These are phyloP conservation scores for Cynanchum wilfordii DNA, from an alignment of 257 asterid genomes.

Conservation along the genomic window DNA sequence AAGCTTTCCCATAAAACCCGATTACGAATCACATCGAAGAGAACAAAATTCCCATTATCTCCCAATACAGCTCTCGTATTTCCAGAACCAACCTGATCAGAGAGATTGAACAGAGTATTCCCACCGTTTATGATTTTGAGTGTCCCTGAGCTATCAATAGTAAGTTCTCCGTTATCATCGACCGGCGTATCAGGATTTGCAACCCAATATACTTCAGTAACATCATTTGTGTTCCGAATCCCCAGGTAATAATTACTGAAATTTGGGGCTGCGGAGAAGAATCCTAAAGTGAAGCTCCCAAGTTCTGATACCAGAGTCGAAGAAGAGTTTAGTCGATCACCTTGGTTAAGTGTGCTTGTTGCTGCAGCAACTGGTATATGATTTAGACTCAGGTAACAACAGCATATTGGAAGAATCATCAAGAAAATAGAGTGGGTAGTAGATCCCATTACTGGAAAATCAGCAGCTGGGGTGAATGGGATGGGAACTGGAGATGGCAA, in stretches of 20 bases:
- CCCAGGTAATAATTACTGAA: slow-evolving; percentile 31
- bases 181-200: slow-evolving; percentile 31
- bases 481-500: too few relatives aligned
- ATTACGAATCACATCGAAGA: slow-evolving; percentile 11
- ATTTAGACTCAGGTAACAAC: slow-evolving; percentile 3
- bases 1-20: slow-evolving; percentile 43
- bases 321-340: slow-evolving; percentile 25
- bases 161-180: slow-evolving; percentile 16
- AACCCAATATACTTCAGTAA: slow-evolving; percentile 28
- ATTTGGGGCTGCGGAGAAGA: slow-evolving; percentile 16
- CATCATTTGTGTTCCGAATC: slow-evolving; percentile 19
- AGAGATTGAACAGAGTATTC: slow-evolving; percentile 16
- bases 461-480: too few relatives aligned
- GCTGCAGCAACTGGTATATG: not conserved
- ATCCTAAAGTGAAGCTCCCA: slow-evolving; percentile 35
- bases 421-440: not conserved
- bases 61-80: slow-evolving; percentile 29
- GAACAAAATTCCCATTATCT: slow-evolving; percentile 42
- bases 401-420: not conserved
- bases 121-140: slow-evolving; percentile 20
- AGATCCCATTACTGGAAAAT: not conserved
- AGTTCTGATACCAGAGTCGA: slow-evolving; percentile 33
- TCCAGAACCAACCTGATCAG: slow-evolving; percentile 14
- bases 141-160: slow-evolving; percentile 24
- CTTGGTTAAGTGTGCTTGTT: slow-evolving; percentile 26